Conservation (phyloP, 345 rosid species). For the Passiflora organensis region DNA sequence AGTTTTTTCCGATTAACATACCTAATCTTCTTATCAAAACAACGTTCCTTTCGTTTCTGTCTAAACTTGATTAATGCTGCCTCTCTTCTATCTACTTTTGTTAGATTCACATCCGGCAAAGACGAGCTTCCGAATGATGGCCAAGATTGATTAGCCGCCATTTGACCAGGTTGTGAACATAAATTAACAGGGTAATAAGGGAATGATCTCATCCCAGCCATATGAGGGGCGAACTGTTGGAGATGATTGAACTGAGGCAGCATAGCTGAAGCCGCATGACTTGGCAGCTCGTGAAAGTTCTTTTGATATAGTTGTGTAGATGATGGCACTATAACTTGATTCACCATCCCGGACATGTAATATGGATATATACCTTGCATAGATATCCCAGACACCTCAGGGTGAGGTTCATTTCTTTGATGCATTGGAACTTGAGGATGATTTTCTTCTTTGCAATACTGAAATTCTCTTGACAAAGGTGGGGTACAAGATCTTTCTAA, state of each 20-base stretch:
- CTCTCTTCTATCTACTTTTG: constrained; percentile 75
- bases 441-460: constrained; percentile 41
- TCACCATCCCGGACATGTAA: constrained; percentile 67
- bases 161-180: constrained; percentile 62
- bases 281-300: constrained; percentile 47
- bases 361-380: constrained; percentile 54
- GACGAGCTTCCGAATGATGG: constrained; percentile 52
- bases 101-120: constrained; percentile 45
- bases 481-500: constrained; percentile 60
- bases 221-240: constrained; percentile 52
- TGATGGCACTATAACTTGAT: constrained; percentile 70
- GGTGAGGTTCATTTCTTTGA: constrained; percentile 42
- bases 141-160: constrained; percentile 58
- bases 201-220: constrained; percentile 56
- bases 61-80: constrained; percentile 88
- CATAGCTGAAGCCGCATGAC: constrained; percentile 40
- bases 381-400: constrained; percentile 42
- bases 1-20: constrained; percentile 85
- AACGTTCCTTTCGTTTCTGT: constrained; percentile 89
- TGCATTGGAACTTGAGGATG: constrained; percentile 29
- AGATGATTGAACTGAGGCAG: constrained; percentile 65
- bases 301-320: constrained; percentile 52
- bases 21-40: constrained; percentile 94
- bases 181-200: constrained; percentile 65
- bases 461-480: constrained; percentile 47